Percentiles rank a stretch among this genome's conserved stretches.
Conservation (phyloP, 2,329 filamentous ascomycete species). For the Ophiosphaerella herpotricha region DNA sequence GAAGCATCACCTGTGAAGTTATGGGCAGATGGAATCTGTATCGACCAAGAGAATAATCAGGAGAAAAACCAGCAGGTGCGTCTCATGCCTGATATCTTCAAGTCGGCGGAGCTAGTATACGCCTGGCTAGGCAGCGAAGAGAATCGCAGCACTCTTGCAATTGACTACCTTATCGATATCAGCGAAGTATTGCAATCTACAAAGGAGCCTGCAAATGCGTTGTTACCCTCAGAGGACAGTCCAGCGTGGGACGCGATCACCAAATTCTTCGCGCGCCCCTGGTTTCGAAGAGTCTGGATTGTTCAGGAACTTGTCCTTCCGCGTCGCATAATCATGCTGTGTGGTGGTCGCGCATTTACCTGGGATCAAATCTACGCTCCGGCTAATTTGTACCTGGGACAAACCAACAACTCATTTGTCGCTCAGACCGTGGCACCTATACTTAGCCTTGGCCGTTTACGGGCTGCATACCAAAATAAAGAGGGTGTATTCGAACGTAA, state of each 20-base stretch:
- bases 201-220: no score
- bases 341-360: conserved; percentile 6
- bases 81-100: no score
- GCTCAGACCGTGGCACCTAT: background rate
- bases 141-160: no score
- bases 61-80: no score
- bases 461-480: conserved; percentile 1
- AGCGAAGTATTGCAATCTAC: no score
- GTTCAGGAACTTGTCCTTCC: conserved; percentile 9
- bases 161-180: no score
- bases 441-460: background rate
- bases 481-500: background rate
- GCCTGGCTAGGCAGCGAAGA: no score
- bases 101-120: no score
- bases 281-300: conserved; percentile 11
- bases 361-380: conserved; percentile 9
- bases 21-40: no score
- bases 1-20: no score
- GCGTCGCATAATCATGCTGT: conserved; percentile 1
- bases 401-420: background rate
- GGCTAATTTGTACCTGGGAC: background rate
- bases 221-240: background rate
- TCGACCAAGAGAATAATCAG: no score
- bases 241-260: conserved; percentile 3
- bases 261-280: conserved; percentile 1